A percentile compares a stretch with the other conserved stretches of the same genome.
These are phyloP conservation scores for Pythium sp. DNA, from an alignment of 352 stramenopile genomes.

Conservation along the genomic window DNA sequence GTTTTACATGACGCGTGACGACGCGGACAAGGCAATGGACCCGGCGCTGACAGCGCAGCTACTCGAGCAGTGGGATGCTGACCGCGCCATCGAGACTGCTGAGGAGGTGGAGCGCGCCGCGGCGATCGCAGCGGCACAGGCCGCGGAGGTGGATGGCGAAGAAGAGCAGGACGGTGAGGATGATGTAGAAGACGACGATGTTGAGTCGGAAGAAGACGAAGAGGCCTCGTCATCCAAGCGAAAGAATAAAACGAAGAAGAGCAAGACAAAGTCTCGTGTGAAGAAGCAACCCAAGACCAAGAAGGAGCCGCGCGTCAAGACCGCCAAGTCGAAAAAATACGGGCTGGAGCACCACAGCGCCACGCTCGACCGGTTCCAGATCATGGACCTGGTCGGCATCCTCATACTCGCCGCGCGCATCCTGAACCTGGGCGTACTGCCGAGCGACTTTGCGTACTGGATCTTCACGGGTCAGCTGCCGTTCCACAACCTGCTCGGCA, in stretches of 20 bases:
- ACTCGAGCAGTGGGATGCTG: conserved; percentile 69
- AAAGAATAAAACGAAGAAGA: conserved; percentile 6
- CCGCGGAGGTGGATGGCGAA: not conserved
- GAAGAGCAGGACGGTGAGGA: not conserved
- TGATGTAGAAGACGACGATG: not conserved
- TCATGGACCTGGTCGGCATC: conserved; percentile 58
- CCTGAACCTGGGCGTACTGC: conserved; percentile 60
- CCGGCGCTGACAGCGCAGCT: conserved; percentile 50
- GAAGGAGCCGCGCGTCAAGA: not conserved
- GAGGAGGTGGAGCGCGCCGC: not conserved
- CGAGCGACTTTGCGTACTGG: conserved; percentile 64
- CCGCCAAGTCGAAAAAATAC: not conserved
- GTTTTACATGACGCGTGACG: conserved; percentile 38
- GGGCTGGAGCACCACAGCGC: conserved; percentile 10
- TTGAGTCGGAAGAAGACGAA: conserved; percentile 6
- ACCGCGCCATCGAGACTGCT: conserved; percentile 30
- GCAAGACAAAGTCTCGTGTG: not conserved
- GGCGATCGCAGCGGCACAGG: not conserved
- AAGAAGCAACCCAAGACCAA: not conserved
- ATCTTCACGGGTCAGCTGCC: conserved; percentile 56
- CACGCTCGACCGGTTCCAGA: conserved; percentile 42
- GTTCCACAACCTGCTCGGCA: conserved; percentile 58
- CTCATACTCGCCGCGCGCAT: conserved; percentile 60
- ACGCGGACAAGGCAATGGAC: conserved; percentile 47
- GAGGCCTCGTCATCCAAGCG: not conserved